Evolutionary conservation across 1,284 basidiomycete genomes (phyloP).

Genomic region (Ceratobasidium papillatum): DNA sequence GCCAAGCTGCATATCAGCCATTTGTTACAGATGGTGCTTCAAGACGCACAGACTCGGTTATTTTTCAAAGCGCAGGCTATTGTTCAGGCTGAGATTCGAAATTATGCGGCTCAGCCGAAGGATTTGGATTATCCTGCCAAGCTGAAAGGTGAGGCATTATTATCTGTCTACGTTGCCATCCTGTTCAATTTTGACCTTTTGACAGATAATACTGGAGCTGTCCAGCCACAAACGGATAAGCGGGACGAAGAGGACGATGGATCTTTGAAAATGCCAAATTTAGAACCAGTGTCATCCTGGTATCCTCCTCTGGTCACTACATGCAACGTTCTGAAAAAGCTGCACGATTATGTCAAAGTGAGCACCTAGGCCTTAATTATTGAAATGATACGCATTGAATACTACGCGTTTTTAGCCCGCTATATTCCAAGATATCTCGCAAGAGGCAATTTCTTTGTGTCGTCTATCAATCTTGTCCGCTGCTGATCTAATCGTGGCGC

Average conservation of each 20-base stretch:
- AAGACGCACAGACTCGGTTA: constrained; percentile 91
- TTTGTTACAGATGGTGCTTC: constrained; percentile 85
- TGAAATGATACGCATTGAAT: constrained; percentile 17
- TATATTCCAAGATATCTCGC: constrained; percentile 93
- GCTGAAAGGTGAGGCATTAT: constrained; percentile 62
- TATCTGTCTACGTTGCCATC: not conserved
- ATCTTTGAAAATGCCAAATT: constrained; percentile 73
- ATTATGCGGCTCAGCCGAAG: constrained; percentile 76
- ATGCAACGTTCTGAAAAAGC: constrained; percentile 85
- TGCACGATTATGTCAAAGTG: constrained; percentile 91
- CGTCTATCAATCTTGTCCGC: constrained; percentile 79
- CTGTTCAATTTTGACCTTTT: not conserved
- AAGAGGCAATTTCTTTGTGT: constrained; percentile 86
- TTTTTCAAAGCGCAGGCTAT: constrained; percentile 94
- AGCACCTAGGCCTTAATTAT: constrained; percentile 46
- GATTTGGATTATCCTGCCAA: constrained; percentile 88
- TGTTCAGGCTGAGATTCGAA: constrained; percentile 85
- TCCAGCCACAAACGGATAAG: constrained; percentile 45
- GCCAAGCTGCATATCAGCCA: constrained; percentile 71
- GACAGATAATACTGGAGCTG: constrained; percentile 6
- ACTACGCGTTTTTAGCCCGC: constrained; percentile 64
- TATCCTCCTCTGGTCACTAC: constrained; percentile 87
- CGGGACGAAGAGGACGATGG: constrained; percentile 55
- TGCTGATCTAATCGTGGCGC: constrained; percentile 58
- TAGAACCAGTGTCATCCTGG: constrained; percentile 84